Percentiles rank a stretch among this genome's conserved stretches.
Evolutionary conservation across 2,329 filamentous ascomycete genomes (phyloP).

Genomic region (Periconia macrospinosa): DNA sequence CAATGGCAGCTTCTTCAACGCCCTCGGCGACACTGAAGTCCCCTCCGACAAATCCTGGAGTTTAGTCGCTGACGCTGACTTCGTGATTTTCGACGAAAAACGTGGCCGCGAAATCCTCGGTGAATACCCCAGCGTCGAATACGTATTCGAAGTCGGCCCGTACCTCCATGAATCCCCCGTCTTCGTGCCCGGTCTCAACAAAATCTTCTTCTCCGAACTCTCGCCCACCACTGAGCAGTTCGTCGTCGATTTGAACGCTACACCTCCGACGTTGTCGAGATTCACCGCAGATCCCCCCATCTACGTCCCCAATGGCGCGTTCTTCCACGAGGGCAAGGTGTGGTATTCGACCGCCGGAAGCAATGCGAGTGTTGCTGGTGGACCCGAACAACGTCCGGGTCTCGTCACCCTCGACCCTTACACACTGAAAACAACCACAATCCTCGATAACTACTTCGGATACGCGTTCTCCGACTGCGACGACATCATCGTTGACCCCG

Average conservation of each 20-base stretch:
- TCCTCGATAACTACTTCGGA: conserved; percentile 2
- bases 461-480: neutral
- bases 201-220: conserved; percentile 3
- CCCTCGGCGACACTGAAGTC: neutral
- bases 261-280: neutral
- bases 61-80: conserved; percentile 18
- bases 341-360: neutral
- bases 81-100: conserved; percentile 28
- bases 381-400: neutral
- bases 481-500: neutral
- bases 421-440: neutral
- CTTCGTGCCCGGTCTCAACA: conserved; percentile 9
- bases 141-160: conserved; percentile 9
- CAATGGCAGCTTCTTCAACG: neutral
- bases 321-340: neutral
- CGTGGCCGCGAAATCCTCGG: conserved; percentile 19
- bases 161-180: conserved; percentile 13
- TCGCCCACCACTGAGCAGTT: neutral
- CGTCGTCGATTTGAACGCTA: neutral
- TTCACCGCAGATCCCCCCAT: neutral
- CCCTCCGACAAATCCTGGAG: conserved; percentile 20
- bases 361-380: neutral
- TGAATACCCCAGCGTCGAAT: conserved; percentile 16
- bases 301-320: neutral
- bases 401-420: neutral